These are phyloP conservation scores for Lactarius deliciosus DNA, from an alignment of 768 basidiomycete genomes.

Conservation along the genomic window DNA sequence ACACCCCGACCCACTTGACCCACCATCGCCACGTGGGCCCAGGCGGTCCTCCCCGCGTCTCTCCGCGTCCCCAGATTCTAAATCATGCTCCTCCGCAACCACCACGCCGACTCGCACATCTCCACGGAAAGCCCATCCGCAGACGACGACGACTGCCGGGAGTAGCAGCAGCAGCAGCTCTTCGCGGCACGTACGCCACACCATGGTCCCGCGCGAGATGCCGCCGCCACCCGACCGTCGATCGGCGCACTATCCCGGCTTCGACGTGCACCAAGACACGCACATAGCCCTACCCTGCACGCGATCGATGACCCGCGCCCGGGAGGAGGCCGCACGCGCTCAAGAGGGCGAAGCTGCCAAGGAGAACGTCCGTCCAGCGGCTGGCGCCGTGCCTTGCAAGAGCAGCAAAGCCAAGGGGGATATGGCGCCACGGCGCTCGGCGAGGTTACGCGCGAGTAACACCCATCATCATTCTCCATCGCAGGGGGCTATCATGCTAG, in stretches of 20 bases:
- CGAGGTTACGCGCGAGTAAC: slow-evolving; percentile 21
- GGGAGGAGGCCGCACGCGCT: slow-evolving; percentile 12
- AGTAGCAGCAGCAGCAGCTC: neutral
- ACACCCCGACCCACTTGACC: neutral
- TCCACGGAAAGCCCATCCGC: slow-evolving; percentile 24
- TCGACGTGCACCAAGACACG: slow-evolving; percentile 29
- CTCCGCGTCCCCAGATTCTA: slow-evolving; percentile 7
- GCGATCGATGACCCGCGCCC: slow-evolving; percentile 19
- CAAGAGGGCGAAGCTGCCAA: slow-evolving; percentile 21
- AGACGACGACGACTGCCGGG: slow-evolving; percentile 5
- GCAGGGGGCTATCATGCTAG: neutral
- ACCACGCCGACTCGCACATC: slow-evolving; percentile 23
- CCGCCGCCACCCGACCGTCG: slow-evolving; percentile 23
- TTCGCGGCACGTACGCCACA: slow-evolving; percentile 11
- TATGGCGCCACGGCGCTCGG: slow-evolving; percentile 21
- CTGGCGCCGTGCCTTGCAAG: neutral
- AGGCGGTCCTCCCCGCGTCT: slow-evolving; percentile 22
- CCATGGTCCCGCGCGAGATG: slow-evolving; percentile 26
- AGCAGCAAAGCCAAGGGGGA: slow-evolving; percentile 15
- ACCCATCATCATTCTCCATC: neutral
- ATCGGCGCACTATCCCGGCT: slow-evolving; percentile 29
- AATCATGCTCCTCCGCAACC: neutral
- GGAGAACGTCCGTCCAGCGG: slow-evolving; percentile 28
- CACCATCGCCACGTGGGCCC: slow-evolving; percentile 10
- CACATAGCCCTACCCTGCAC: slow-evolving; percentile 24